These are phyloP conservation scores for Vitis riparia DNA, from an alignment of 164 flowering plant genomes.

Conservation along the genomic window DNA sequence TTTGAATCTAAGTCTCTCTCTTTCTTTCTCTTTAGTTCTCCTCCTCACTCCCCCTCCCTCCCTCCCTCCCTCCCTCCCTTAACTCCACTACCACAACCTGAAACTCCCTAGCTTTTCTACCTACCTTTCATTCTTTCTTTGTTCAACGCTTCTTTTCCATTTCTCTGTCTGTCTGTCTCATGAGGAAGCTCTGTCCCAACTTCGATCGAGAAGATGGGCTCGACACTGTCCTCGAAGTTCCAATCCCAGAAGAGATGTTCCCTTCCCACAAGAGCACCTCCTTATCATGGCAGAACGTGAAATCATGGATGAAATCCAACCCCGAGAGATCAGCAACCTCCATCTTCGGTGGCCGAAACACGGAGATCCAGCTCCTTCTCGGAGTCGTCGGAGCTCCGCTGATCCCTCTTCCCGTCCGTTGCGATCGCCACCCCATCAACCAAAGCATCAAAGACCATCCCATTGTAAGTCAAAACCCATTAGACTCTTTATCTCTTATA, in stretches of 20 bases:
- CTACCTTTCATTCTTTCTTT: not conserved
- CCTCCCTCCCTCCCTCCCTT: constrained; percentile 4
- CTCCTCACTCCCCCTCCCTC: constrained; percentile 9
- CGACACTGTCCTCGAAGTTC: constrained; percentile 92
- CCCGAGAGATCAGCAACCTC: constrained; percentile 27
- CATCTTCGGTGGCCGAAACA: constrained; percentile 37
- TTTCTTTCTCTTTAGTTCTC: not conserved
- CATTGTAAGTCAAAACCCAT: constrained; percentile 47
- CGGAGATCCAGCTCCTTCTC: constrained; percentile 78
- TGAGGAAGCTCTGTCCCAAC: constrained; percentile 93
- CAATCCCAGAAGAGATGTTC: constrained; percentile 86
- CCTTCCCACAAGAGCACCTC: constrained; percentile 23
- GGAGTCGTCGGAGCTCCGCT: constrained; percentile 88
- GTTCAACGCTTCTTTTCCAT: not conserved
- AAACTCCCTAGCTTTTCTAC: too few relatives aligned
- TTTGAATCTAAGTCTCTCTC: constrained; percentile 12
- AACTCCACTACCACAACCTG: not conserved
- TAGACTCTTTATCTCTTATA: not conserved
- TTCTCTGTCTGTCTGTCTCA: constrained; percentile 16
- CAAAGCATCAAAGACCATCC: constrained; percentile 61
- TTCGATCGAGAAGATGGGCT: constrained; percentile 74
- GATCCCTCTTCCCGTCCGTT: constrained; percentile 61
- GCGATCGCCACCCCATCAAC: constrained; percentile 26
- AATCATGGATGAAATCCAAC: constrained; percentile 61
- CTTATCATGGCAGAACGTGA: constrained; percentile 64